Evolutionary conservation across 306 rosid genomes (phyloP).

Genomic region (Canavalia gladiata): DNA sequence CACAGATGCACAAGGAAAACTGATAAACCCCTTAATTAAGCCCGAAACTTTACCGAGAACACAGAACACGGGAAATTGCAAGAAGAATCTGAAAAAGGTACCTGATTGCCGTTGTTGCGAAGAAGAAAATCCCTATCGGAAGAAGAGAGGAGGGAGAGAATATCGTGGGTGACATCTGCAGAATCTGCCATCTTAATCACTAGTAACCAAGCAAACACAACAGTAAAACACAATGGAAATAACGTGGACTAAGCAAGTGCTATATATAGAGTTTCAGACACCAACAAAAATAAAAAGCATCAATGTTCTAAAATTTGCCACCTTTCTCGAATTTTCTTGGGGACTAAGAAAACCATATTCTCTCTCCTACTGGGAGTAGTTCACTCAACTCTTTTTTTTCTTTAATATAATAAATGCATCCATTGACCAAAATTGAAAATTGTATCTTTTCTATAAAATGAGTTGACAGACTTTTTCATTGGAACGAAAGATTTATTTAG

Average conservation of each 20-base stretch:
- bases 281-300: no score
- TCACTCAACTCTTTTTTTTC: no score
- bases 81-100: slow-evolving; percentile 26
- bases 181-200: slow-evolving; percentile 45
- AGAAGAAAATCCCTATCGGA: slow-evolving; percentile 63
- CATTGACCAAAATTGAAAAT: no score
- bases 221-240: neutral
- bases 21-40: neutral
- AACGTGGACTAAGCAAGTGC: neutral
- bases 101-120: slow-evolving; percentile 76
- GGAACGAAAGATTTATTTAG: no score
- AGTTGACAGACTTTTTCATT: no score
- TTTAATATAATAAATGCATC: no score
- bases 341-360: neutral
- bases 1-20: neutral
- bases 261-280: no score
- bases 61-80: neutral
- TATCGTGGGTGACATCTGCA: slow-evolving; percentile 46
- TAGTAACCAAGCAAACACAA: neutral
- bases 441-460: no score
- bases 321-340: slow-evolving; percentile 4
- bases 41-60: neutral
- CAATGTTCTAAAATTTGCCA: neutral
- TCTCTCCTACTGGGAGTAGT: neutral
- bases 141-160: slow-evolving; percentile 64